phyloP scores from a whole-genome alignment of 352 stramenopile genomes.

The Phytopythium chamaehyphon region DNA sequence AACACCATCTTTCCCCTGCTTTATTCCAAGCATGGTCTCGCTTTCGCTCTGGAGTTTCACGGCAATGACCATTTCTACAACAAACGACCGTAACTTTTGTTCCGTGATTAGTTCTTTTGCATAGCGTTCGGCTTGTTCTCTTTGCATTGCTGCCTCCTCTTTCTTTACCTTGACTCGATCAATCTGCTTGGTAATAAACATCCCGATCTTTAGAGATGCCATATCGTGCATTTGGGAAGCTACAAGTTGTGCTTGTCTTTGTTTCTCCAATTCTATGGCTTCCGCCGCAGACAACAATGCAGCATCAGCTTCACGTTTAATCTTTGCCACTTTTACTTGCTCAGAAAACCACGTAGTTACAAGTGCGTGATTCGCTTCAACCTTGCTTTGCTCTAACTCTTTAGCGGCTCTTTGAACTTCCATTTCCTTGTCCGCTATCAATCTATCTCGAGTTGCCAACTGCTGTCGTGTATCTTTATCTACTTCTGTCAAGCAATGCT shows the following conservation, averaged over 20 bases:
- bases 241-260: conserved; percentile 11
- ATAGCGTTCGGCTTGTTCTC: conserved; percentile 16
- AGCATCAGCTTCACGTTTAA: conserved; percentile 19
- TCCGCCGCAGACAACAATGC: conserved; percentile 9
- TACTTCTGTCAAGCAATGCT: conserved; percentile 15
- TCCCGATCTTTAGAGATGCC: conserved; percentile 19
- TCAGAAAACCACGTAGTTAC: conserved; percentile 34
- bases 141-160: conserved; percentile 9
- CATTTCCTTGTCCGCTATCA: conserved; percentile 20
- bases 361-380: conserved; percentile 23
- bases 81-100: conserved; percentile 14
- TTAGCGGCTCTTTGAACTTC: conserved; percentile 12
- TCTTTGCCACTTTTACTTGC: conserved; percentile 18
- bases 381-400: conserved; percentile 7
- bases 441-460: conserved; percentile 8
- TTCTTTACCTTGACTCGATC: conserved; percentile 15
- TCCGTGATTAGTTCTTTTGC: conserved; percentile 15
- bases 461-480: conserved; percentile 17
- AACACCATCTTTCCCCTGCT: conserved; percentile 8
- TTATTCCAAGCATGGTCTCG: conserved; percentile 10
- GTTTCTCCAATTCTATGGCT: conserved; percentile 19
- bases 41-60: conserved; percentile 27
- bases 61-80: conserved; percentile 32
- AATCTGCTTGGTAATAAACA: conserved; percentile 17
- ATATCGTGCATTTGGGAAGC: conserved; percentile 18